Base-by-base conservation (phyloP, 2,329 filamentous ascomycete genomes). In the Penicillium sp. region DNA sequence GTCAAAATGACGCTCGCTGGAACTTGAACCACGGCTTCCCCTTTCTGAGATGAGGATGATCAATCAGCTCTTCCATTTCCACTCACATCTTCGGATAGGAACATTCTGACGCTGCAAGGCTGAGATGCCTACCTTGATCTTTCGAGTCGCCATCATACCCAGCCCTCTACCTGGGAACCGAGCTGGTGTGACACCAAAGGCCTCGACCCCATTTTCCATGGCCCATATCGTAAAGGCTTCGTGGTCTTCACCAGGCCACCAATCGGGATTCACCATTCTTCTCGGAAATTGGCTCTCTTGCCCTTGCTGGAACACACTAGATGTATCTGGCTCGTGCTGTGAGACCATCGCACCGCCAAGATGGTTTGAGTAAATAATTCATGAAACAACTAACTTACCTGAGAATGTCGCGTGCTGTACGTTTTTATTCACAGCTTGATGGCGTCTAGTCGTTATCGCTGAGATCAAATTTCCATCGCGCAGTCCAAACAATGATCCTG, bases 121-220 rank as follows among this genome's bases (percentile, higher is more conserved):
- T 18, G 13, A 25, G 34, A 9, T 27, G 26, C 54, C 60, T 70
- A 87, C 86, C 71, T 85, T 72, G 51, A 93, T 76, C 11, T 77
- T 71, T 27, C 78, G 76, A 9, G 80, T 83, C 4, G 88, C 85
- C 43, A 90, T 76, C 48, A 95, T 82, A 40, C 90, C 90, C 45
- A 93, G 78, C 27, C 90, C 90, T 46, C 86, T 78, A 1, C 83
- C 85, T 5, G 83, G 79, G 12, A 95, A 82, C 35, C 73, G 74
- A 36, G 81, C 77, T 4, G 88, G 83, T 2, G 74, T 73, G 41
- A 94, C 81, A 27, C 83, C 83, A 58, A 84, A 76, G 55, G 89
- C 78, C 33, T 76, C 68, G 27, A 94, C 78, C 11, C 86, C 86
- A 48, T 81, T 76, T 1, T 70, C 67, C 38, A 74, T 65, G 1